phyloP scores from a whole-genome alignment of 2,329 filamentous ascomycete species.

The Xylariales sp. region DNA sequence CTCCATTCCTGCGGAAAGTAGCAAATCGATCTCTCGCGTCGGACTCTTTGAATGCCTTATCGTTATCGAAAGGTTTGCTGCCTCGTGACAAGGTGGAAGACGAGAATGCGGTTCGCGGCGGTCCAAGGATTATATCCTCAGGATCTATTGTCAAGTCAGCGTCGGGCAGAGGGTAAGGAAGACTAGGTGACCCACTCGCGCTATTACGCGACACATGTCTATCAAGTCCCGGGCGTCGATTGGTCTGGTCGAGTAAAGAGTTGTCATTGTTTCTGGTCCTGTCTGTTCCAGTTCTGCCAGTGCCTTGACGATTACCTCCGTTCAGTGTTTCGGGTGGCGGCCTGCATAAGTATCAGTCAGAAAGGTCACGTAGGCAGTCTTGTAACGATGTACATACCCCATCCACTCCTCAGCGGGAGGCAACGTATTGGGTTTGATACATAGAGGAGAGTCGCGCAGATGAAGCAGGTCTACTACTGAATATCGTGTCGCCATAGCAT shows the following conservation, averaged over 20 bases:
- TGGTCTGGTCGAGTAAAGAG: constrained; percentile 42
- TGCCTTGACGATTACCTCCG: constrained; percentile 30
- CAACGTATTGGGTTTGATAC: constrained; percentile 71
- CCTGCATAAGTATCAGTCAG: constrained; percentile 24
- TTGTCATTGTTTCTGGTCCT: constrained; percentile 40
- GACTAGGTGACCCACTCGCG: constrained; percentile 42
- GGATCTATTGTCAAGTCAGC: constrained; percentile 44
- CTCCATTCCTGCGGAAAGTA: constrained; percentile 48
- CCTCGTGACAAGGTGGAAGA: constrained; percentile 61
- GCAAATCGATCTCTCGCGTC: constrained; percentile 56
- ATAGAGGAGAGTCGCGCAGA: constrained; percentile 77
- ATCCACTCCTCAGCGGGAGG: constrained; percentile 93
- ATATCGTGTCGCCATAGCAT: constrained; percentile 60
- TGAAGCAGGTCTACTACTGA: constrained; percentile 69
- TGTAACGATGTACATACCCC: constrained; percentile 55
- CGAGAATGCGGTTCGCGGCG: constrained; percentile 76
- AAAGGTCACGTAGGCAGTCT: constrained; percentile 9
- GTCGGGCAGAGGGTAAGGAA: constrained; percentile 11
- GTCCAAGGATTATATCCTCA: constrained; percentile 82
- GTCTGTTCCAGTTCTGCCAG: constrained; percentile 36
- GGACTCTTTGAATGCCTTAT: constrained; percentile 48
- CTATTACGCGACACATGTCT: constrained; percentile 52
- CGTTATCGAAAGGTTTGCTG: constrained; percentile 44
- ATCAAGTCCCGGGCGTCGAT: constrained; percentile 47
- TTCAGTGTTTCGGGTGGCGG: constrained; percentile 41